A percentile compares a stretch with the other conserved stretches of the same genome.
Conservation (phyloP, 345 rosid genomes). For the Cardamine occulta region DNA sequence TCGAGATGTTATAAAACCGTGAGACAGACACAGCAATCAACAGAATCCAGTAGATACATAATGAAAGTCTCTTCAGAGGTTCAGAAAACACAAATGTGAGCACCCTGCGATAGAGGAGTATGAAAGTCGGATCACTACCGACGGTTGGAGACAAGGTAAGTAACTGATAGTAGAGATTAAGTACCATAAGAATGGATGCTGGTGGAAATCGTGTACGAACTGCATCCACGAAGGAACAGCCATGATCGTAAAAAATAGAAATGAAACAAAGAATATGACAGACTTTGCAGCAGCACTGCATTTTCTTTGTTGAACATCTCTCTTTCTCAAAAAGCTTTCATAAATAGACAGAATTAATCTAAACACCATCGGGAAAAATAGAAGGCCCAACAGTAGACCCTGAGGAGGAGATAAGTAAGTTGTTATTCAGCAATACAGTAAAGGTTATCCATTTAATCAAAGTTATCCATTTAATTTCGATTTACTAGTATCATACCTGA, state of each 20-base stretch:
- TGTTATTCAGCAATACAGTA: slow-evolving; percentile 21
- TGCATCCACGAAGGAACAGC: slow-evolving; percentile 86
- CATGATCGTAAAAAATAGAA: slow-evolving; percentile 52
- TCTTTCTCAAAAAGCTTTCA: slow-evolving; percentile 31
- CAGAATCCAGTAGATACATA: slow-evolving; percentile 78
- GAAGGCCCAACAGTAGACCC: slow-evolving; percentile 85
- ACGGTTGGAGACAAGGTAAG: no score
- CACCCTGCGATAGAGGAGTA: slow-evolving; percentile 61
- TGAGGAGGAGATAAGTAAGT: slow-evolving; percentile 38
- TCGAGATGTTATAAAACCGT: slow-evolving; percentile 79
- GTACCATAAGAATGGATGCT: slow-evolving; percentile 88
- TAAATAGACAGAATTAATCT: slow-evolving; percentile 52
- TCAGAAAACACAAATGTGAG: slow-evolving; percentile 71
- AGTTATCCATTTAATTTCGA: slow-evolving; percentile 14
- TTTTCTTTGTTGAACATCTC: slow-evolving; percentile 42
- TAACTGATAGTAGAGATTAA: slow-evolving; percentile 16
- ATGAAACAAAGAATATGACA: slow-evolving; percentile 58
- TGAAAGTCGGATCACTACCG: slow-evolving; percentile 22
- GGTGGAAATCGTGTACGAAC: slow-evolving; percentile 70
- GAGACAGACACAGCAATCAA: slow-evolving; percentile 71
- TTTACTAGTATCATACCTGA: slow-evolving; percentile 57
- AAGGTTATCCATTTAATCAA: slow-evolving; percentile 19
- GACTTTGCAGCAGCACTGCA: slow-evolving; percentile 54
- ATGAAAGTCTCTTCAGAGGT: slow-evolving; percentile 73
- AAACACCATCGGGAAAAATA: slow-evolving; percentile 67